Base-by-base conservation (phyloP, 225 moss, liverwort and hornwort genomes). In the Marchantia polymorpha region DNA sequence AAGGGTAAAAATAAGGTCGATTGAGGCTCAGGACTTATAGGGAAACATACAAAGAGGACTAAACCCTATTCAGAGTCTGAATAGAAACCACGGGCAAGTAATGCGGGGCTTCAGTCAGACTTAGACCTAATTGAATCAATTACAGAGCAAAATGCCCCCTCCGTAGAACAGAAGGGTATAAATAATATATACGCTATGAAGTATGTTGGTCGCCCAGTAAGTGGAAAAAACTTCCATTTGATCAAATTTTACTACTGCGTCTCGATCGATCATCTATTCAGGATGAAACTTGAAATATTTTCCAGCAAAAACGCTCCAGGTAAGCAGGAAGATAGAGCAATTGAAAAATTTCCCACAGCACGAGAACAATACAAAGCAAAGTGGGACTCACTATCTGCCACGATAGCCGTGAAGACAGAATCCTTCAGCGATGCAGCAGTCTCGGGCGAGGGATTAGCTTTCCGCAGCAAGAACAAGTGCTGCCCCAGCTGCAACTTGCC, bases 401-500 rank as follows among this genome's bases (percentile, higher is more conserved):
- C 85, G 75, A 94, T 65, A 72, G 92, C 88, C 15, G 81, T 86
- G 81, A 87, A 48, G 7, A 89, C 92, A 4, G 90, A 87, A 82
- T 94, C 97, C 83, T 92, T 89, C 71, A 97, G 84, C 14, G 89
- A 85, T 27, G 89, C 92, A 64, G 89, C 90, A 23, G 93, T 89
- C 81, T 94, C 92, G 0, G 81, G 83, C 9, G 94, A 84, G 27
- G 82, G 82, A 70, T 50, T 74, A 52, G 79, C 84, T 52, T 84
- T 92, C n/a, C 93, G 92, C 79, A 97, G 75, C 70, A 97, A 81
- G 56, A 97, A 97, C 19, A 94, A 81, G 82, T 94, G 90, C 69
- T 92, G 93, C 26, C 91, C 97, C 51, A 97, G 77, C 82, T 92
- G 83, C 73, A 97, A 83, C 88, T 94, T 94, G 66, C 86, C 78